phyloP scores from a whole-genome alignment of 2,329 filamentous ascomycete species.

The Colletotrichum orchidophilum region DNA sequence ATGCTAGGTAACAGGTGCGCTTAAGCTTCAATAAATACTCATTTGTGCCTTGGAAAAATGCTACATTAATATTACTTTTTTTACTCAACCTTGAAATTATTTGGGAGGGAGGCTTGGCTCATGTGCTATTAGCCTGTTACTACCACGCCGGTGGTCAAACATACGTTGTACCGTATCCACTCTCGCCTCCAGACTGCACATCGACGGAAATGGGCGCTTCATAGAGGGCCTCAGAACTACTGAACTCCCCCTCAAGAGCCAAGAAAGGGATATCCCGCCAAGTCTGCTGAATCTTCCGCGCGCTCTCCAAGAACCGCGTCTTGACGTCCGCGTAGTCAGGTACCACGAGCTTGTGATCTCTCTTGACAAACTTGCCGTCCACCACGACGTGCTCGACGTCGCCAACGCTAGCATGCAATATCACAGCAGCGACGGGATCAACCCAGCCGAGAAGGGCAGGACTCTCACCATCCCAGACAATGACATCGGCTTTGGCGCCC shows the following conservation, averaged over 20 bases:
- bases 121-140: neutral
- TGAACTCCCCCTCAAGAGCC: slow-evolving; percentile 39
- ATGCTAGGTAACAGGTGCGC: too few relatives aligned
- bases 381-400: slow-evolving; percentile 62
- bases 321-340: slow-evolving; percentile 41
- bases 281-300: slow-evolving; percentile 42
- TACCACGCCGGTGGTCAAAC: neutral
- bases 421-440: slow-evolving; percentile 64
- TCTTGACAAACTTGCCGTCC: slow-evolving; percentile 58
- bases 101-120: neutral
- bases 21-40: neutral
- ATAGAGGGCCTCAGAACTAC: slow-evolving; percentile 9
- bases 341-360: slow-evolving; percentile 48
- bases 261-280: slow-evolving; percentile 39
- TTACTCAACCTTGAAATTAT: neutral
- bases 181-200: slow-evolving; percentile 1
- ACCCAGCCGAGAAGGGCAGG: slow-evolving; percentile 62
- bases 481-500: slow-evolving; percentile 64
- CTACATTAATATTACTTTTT: neutral
- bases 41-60: neutral
- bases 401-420: slow-evolving; percentile 63
- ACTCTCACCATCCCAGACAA: slow-evolving; percentile 60
- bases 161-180: slow-evolving; percentile 8
- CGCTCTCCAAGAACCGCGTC: slow-evolving; percentile 46
- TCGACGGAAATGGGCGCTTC: slow-evolving; percentile 22